Evolutionary conservation across 106 monocot species (phyloP), one percentile per base, ranked within the genome.

Genomic region (Dendrobium catenatum): DNA sequence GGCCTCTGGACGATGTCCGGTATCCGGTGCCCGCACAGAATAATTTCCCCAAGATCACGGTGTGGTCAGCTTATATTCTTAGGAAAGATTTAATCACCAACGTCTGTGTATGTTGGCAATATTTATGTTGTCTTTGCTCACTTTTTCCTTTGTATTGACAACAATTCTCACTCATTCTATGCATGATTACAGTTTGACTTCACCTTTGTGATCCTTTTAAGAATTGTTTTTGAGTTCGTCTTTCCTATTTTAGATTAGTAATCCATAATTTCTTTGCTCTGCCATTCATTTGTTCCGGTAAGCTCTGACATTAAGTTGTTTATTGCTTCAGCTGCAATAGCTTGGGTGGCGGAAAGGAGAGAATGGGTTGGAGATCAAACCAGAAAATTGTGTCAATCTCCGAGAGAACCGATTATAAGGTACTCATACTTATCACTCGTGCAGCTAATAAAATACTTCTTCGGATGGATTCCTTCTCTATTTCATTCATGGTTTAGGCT

Each of bases 341-440:
- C 85, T 81, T 96, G 96, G 96, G 84, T 92, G 79, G 86, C 87
- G 68, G 85, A 75, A 77, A 94, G 96, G 85, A 91, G 83, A 85
- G 85, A 91, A 73, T 96, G 96, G 96, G 76, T 91, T 81, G 91
- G 94, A 42, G 88, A 94, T 79, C 86, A 79, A 77, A 67, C 90
- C 15, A 82, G 83, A 59, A 83, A 74, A 85, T 17, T 88, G 29
- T 82, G 55, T 27, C 87, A 47, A 75, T 73, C 81, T 31, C 73
- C 87, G 82, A 87, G 82, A 89, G 93, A 96, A 81, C 90, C 93
- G 41, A 80, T 89, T 77, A 96, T 96, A 87, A 96, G 93, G 96
- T 96, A 33, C 43, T 42, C 29, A 16, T 43, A 42, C 44, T 37
- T 37, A 61, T 61, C 67, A 68, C 70, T 37, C 0, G 15, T 51